These are phyloP conservation scores for Sisymbrium irio DNA, from an alignment of 345 rosid genomes.

Conservation along the genomic window DNA sequence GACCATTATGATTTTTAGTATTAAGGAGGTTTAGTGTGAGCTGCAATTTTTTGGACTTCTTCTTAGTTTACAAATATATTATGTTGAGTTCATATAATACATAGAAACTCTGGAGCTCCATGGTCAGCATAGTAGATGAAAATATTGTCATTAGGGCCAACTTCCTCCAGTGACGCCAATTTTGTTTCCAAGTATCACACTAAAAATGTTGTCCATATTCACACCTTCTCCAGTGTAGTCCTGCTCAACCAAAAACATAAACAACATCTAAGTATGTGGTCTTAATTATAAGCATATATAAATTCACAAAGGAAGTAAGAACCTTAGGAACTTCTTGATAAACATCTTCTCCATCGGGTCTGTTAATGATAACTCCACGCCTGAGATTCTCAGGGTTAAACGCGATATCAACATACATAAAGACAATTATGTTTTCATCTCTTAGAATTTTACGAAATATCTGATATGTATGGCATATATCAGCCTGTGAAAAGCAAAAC, in stretches of 20 bases:
- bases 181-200: constrained; percentile 52
- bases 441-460: constrained; percentile 46
- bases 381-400: constrained; percentile 42
- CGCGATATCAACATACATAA: too few relatives aligned
- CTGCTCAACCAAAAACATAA: too few relatives aligned
- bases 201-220: too few relatives aligned
- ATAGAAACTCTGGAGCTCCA: too few relatives aligned
- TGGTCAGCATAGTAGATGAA: constrained; percentile 63
- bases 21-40: too few relatives aligned
- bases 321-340: constrained; percentile 73
- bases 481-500: constrained; percentile 46
- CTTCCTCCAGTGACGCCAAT: constrained; percentile 58
- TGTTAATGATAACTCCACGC: constrained; percentile 62
- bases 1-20: too few relatives aligned
- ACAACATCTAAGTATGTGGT: too few relatives aligned
- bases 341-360: constrained; percentile 57
- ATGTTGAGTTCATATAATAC: too few relatives aligned
- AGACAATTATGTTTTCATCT: constrained; percentile 72
- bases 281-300: constrained; percentile 2
- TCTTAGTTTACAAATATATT: too few relatives aligned
- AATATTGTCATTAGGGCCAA: constrained; percentile 50
- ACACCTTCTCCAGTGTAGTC: too few relatives aligned
- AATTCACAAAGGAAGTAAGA: not conserved
- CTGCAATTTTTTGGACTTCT: too few relatives aligned
- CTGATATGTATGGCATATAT: constrained; percentile 76